phyloP scores from a whole-genome alignment of 805 yeast species.

The Saturnispora diversa region DNA sequence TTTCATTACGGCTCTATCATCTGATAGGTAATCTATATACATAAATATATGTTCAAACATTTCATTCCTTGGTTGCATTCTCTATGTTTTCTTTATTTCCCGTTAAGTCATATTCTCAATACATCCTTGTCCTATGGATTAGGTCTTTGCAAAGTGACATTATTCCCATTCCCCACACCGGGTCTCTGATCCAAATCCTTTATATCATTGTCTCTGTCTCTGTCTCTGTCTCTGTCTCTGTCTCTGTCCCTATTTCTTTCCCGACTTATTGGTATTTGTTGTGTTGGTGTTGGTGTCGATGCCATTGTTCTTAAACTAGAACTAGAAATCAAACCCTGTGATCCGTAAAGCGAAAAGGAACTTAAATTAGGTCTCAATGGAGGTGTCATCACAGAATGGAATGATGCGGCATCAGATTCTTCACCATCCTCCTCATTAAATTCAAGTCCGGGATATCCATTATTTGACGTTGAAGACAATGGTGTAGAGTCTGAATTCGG shows the following conservation, averaged over 20 bases:
- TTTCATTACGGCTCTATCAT: too few relatives aligned
- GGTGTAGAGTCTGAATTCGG: too few relatives aligned
- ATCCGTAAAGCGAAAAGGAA: slow-evolving; percentile 15
- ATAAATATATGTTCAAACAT: too few relatives aligned
- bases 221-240: neutral
- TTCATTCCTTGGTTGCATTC: too few relatives aligned
- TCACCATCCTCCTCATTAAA: neutral
- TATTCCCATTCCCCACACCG: slow-evolving; percentile 14
- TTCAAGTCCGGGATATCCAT: neutral
- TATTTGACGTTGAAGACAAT: too few relatives aligned
- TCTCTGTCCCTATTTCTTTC: neutral
- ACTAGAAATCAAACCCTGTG: slow-evolving; percentile 11
- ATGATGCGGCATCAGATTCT: slow-evolving; percentile 10
- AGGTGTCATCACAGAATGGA: slow-evolving; percentile 3
- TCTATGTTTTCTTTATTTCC: neutral
- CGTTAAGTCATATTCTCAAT: too few relatives aligned
- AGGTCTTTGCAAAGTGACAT: slow-evolving; percentile 11
- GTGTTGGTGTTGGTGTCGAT: neutral
- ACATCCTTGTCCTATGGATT: too few relatives aligned
- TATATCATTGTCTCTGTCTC: neutral
- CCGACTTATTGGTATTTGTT: too few relatives aligned
- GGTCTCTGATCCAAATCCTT: too few relatives aligned
- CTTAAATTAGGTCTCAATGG: slow-evolving; percentile 14
- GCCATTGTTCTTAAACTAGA: slow-evolving; percentile 1
- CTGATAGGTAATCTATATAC: too few relatives aligned